These are phyloP conservation scores for Condylostoma magnum DNA, from an alignment of 169 alveolate genomes.

Conservation along the genomic window DNA sequence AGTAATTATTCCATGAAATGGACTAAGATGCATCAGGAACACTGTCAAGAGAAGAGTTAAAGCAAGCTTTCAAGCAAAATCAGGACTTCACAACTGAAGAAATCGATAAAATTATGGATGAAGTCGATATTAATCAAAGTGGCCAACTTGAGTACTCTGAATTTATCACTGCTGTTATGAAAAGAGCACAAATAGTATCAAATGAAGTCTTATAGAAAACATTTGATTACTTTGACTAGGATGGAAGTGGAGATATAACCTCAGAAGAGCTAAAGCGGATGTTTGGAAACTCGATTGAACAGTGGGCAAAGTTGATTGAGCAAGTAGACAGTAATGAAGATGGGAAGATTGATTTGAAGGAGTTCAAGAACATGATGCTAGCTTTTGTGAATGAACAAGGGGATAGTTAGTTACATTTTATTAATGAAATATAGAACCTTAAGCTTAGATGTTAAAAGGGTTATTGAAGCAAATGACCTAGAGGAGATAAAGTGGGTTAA, in stretches of 20 bases:
- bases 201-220: slow-evolving; percentile 7
- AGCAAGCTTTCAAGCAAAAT: background rate
- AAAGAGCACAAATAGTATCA: background rate
- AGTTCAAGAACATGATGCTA: slow-evolving; percentile 18
- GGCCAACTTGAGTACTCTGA: slow-evolving; percentile 6
- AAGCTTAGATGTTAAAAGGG: too few species aligned
- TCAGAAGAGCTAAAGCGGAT: slow-evolving; percentile 12
- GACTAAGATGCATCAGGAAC: slow-evolving; percentile 19
- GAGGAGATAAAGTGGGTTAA: too few species aligned
- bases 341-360: slow-evolving; percentile 22
- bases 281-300: background rate
- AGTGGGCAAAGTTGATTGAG: background rate
- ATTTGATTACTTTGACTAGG: slow-evolving; percentile 11
- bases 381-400: too few species aligned
- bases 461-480: too few species aligned
- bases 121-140: background rate
- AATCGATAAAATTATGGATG: background rate
- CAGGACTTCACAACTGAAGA: background rate
- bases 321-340: slow-evolving; percentile 27
- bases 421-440: too few species aligned
- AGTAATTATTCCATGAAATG: background rate
- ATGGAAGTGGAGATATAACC: slow-evolving; percentile 25
- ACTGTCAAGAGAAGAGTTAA: slow-evolving; percentile 6
- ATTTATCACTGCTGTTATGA: background rate
- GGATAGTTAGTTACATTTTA: too few species aligned